Conservation (phyloP, 1,284 basidiomycete genomes). For the Ceratobasidium sp. region DNA sequence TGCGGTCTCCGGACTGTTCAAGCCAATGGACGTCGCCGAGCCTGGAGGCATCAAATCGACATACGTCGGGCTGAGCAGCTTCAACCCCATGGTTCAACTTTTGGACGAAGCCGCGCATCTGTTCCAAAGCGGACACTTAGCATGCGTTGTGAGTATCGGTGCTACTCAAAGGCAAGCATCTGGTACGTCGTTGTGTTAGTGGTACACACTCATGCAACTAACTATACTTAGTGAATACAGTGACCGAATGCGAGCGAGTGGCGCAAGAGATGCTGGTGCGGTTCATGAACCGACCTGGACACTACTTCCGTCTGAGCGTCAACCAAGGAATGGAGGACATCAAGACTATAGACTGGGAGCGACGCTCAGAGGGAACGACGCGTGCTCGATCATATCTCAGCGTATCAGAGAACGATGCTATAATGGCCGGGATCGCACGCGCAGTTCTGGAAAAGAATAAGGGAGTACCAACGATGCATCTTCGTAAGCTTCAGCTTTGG, state of each 20-base stretch:
- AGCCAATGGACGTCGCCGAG: not conserved
- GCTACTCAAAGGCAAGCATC: not conserved
- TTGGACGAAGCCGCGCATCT: not conserved
- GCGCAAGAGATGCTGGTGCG: constrained; percentile 1
- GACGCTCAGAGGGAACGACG: not conserved
- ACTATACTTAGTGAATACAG: no score
- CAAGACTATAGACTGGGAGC: not conserved
- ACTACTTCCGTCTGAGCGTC: constrained; percentile 20
- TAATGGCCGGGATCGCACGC: not conserved
- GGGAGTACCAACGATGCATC: not conserved
- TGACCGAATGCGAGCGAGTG: not conserved
- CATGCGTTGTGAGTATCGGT: not conserved
- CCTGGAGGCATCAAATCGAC: not conserved
- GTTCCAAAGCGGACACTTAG: not conserved
- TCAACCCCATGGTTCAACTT: not conserved
- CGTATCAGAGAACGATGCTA: not conserved
- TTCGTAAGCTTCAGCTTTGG: not conserved
- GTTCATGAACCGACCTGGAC: not conserved
- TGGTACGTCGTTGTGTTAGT: not conserved
- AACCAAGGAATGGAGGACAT: constrained; percentile 14
- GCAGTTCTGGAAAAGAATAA: no score
- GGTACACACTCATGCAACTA: no score
- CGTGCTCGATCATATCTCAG: not conserved
- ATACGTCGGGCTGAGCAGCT: not conserved
- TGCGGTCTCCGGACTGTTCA: constrained; percentile 18